Evolutionary conservation across 306 rosid species (phyloP), one percentile per base, ranked within the genome.

Genomic region (Nissolia schottii): DNA sequence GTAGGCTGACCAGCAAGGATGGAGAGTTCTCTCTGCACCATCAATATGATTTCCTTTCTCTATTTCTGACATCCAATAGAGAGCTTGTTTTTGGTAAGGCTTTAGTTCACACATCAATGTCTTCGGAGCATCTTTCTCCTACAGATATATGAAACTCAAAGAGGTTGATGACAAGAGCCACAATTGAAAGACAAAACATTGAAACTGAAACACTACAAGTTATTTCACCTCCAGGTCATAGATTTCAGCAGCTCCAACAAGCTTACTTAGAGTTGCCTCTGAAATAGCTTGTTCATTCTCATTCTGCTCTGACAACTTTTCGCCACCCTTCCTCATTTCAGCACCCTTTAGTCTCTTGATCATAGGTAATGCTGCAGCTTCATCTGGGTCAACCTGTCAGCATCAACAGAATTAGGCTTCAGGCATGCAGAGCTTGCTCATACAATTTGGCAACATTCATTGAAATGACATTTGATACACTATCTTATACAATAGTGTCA

Each of bases 1-100:
- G 82, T 90, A 90, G 55, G 89, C 89, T 57, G 94, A 81, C 98
- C 98, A 92, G 83, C 95, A 92, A 55, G 96, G 98, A 80, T 92
- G 96, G 24, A 90, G 85, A 64, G 84, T 92, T 37, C 37, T 74
- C 69, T 66, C 82, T 25, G 88, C 92, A 64, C 71, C 80, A 62
- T 84, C 91, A 29, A 57, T 81, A 64, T 85, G 82, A 34, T 66
- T 72, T 60, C 92, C 96, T 57, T 85, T 83, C 79, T 92, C 98
- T 3, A 92, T 68, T 70, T 88, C 88, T 12, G 89, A 69, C 98
- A 92, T 90, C 98, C 98, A 92, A 67, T 69, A 73, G 16, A 92
- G 83, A 15, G 98, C 98, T 81, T 92, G 96, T 66, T 87, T 92
- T 86, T 92, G 98, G 86, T 92, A 92, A 59, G 95, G 85, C 83